phyloP scores from a whole-genome alignment of 2,329 filamentous ascomycete genomes.

The Mycogone perniciosa region DNA sequence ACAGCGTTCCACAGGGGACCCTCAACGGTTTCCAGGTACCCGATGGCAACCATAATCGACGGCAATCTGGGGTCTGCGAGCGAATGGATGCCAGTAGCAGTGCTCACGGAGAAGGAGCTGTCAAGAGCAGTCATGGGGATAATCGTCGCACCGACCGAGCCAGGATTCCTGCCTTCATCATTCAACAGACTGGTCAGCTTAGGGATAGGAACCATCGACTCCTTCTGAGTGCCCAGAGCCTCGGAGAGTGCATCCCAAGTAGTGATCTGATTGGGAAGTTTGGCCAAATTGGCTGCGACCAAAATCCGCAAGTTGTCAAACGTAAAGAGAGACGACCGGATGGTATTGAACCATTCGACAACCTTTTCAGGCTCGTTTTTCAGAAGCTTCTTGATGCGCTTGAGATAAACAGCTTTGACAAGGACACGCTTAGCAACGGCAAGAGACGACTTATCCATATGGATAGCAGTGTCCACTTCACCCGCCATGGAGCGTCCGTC shows the following conservation, averaged over 20 bases:
- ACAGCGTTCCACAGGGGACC: conserved; percentile 92
- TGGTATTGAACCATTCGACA: conserved; percentile 67
- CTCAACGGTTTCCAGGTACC: conserved; percentile 89
- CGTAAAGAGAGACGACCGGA: conserved; percentile 70
- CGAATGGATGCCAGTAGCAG: conserved; percentile 65
- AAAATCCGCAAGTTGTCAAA: conserved; percentile 81
- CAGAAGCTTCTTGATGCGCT: conserved; percentile 74
- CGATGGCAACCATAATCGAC: conserved; percentile 77
- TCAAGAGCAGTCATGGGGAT: conserved; percentile 90
- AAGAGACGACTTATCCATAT: conserved; percentile 70
- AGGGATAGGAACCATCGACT: conserved; percentile 60
- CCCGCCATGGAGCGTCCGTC: conserved; percentile 64
- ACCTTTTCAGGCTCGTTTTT: conserved; percentile 69
- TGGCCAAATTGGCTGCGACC: conserved; percentile 72
- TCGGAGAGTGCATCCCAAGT: conserved; percentile 60
- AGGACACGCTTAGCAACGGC: conserved; percentile 73
- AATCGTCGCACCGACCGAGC: conserved; percentile 66
- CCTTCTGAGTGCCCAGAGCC: conserved; percentile 31
- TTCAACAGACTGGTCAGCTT: conserved; percentile 66
- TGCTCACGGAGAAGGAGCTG: conserved; percentile 79
- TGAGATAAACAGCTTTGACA: conserved; percentile 81
- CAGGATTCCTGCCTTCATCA: conserved; percentile 66
- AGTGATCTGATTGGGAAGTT: conserved; percentile 66
- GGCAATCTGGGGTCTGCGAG: conserved; percentile 74
- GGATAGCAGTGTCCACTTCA: conserved; percentile 68